These are phyloP conservation scores for Phytophthora boehmeriae DNA, from an alignment of 352 stramenopile species.

Conservation along the genomic window DNA sequence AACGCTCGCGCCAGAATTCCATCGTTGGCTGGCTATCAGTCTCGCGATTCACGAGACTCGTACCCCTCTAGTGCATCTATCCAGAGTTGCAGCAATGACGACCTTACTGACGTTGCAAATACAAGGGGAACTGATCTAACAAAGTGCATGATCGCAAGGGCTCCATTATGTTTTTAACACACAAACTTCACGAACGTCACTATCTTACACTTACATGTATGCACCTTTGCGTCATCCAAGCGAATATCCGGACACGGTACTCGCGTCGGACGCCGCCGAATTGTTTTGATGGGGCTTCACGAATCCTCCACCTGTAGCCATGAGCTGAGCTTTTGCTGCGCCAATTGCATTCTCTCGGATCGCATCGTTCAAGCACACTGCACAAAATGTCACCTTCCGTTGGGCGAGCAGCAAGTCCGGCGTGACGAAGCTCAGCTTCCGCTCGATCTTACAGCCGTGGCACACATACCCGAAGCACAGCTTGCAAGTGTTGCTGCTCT, in stretches of 20 bases:
- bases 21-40: not conserved
- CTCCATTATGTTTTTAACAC: not conserved
- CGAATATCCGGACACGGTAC: constrained; percentile 22
- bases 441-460: constrained; percentile 33
- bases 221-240: not conserved
- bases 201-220: not conserved
- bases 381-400: constrained; percentile 43
- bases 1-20: not conserved
- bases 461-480: constrained; percentile 43
- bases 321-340: constrained; percentile 28
- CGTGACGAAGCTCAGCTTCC: constrained; percentile 43
- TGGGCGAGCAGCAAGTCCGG: constrained; percentile 33
- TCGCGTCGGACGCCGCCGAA: constrained; percentile 15
- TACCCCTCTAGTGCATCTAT: not conserved
- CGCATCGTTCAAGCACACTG: constrained; percentile 35
- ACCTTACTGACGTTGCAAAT: not conserved
- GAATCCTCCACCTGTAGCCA: constrained; percentile 6
- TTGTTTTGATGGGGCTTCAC: constrained; percentile 13
- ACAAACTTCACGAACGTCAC: not conserved
- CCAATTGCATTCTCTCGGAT: constrained; percentile 28
- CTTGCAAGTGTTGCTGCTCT: constrained; percentile 39
- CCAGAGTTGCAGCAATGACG: not conserved
- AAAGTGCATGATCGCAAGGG: not conserved
- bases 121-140: not conserved
- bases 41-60: not conserved